These are phyloP conservation scores for Vaccinium vitisidaea DNA, from an alignment of 148 eudicot species.

Conservation along the genomic window DNA sequence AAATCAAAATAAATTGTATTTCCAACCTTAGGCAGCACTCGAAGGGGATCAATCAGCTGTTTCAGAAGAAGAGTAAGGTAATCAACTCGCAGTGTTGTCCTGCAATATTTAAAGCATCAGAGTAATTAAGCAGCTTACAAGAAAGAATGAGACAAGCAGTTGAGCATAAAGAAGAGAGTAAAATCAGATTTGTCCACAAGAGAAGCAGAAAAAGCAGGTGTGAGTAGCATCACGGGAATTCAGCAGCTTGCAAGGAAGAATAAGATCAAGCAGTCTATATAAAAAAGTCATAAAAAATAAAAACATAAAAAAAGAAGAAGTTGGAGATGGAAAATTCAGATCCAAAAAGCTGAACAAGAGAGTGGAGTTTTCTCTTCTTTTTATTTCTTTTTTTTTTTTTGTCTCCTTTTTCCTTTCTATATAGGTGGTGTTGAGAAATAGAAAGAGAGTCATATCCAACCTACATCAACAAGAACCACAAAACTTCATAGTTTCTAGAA, in stretches of 20 bases:
- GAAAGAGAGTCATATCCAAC: neutral
- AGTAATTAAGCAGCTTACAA: constrained; percentile 9
- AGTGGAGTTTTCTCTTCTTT: neutral
- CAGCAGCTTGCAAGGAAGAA: too few relatives aligned
- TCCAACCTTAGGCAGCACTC: constrained; percentile 70
- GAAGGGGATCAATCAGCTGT: constrained; percentile 75
- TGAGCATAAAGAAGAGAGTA: neutral
- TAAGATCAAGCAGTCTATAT: neutral
- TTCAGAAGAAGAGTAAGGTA: constrained; percentile 65
- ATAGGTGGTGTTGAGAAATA: neutral
- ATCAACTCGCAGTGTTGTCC: constrained; percentile 75
- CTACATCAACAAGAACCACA: neutral
- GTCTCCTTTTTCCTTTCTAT: neutral
- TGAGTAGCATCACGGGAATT: too few relatives aligned
- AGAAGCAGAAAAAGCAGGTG: too few relatives aligned
- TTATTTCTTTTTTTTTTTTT: too few relatives aligned
- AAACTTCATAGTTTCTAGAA: neutral
- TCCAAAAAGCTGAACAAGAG: neutral
- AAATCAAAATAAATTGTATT: neutral
- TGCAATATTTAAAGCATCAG: constrained; percentile 35
- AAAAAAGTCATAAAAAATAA: too few relatives aligned
- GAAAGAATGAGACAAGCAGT: neutral
- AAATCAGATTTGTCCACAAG: neutral
- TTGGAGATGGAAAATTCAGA: neutral
- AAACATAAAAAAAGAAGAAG: neutral